Conservation (phyloP, 352 stramenopile species). For the Globisporangium cystogenes region DNA sequence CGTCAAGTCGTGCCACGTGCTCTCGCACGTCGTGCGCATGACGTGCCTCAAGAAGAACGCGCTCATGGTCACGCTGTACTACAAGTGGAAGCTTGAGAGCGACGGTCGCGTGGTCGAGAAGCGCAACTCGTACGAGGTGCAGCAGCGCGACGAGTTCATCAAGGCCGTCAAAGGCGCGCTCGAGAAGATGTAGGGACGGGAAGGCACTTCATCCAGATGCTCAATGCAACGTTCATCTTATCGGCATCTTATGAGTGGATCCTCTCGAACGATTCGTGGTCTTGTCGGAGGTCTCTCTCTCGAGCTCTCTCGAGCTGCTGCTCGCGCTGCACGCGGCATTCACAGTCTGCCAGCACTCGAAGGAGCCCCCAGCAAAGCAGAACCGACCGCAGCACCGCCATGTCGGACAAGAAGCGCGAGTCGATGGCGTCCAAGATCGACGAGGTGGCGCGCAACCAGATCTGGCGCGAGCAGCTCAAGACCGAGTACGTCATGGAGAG, state of each 20-base stretch:
- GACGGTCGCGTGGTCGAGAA: constrained; percentile 41
- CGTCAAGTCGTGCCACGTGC: constrained; percentile 71
- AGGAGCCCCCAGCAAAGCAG: too few species aligned
- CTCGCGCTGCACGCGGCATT: too few species aligned
- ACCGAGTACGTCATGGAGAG: constrained; percentile 79
- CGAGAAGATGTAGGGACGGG: constrained; percentile 58
- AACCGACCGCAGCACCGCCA: constrained; percentile 8
- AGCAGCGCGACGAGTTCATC: constrained; percentile 86
- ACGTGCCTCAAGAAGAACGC: constrained; percentile 88
- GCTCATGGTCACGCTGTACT: constrained; percentile 85
- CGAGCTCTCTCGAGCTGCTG: too few species aligned
- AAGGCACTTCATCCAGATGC: too few species aligned
- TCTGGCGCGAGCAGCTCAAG: constrained; percentile 85
- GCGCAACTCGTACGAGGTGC: constrained; percentile 78
- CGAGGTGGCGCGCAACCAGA: constrained; percentile 83
- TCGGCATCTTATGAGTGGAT: too few species aligned
- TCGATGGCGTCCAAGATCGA: constrained; percentile 78
- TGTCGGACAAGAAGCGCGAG: constrained; percentile 74
- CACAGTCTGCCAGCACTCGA: too few species aligned
- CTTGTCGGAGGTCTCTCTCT: neutral
- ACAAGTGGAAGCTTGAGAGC: constrained; percentile 56
- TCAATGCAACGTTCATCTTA: neutral
- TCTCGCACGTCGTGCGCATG: constrained; percentile 75
- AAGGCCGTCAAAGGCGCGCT: constrained; percentile 76
- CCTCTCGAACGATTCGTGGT: too few species aligned